Evolutionary conservation across 495 filamentous ascomycete genomes (phyloP).

Genomic region (Hypoxylon lenormandii): DNA sequence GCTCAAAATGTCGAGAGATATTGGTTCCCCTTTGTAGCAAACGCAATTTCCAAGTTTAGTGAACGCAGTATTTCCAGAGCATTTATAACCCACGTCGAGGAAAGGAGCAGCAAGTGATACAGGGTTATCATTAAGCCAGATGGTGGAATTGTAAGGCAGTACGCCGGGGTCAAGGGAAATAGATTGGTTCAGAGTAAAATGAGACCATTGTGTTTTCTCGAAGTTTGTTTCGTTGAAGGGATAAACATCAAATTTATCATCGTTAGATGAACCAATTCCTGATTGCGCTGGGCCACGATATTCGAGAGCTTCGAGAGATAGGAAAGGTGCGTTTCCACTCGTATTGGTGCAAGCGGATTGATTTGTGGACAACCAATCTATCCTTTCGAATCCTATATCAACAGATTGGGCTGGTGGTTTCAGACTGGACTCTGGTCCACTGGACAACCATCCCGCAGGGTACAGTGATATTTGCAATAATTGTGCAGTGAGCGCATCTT

Average conservation of each 20-base stretch:
- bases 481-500: not conserved
- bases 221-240: not conserved
- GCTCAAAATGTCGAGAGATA: not conserved
- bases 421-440: not conserved
- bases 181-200: not conserved
- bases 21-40: not conserved
- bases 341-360: not conserved
- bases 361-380: not conserved
- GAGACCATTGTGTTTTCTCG: not conserved
- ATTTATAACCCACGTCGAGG: not conserved
- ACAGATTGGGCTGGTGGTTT: not conserved
- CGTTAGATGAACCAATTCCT: not conserved
- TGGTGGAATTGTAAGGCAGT: not conserved
- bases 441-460: not conserved
- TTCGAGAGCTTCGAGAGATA: not conserved
- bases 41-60: not conserved
- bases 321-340: not conserved
- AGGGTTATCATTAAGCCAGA: not conserved
- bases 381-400: not conserved
- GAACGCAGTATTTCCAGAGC: not conserved
- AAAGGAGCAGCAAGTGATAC: not conserved
- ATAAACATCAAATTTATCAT: not conserved
- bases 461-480: not conserved
- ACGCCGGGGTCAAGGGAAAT: not conserved
- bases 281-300: not conserved